A percentile compares a stretch with the other conserved stretches of the same genome.
Conservation (phyloP, 345 rosid species). For the Camelina neglecta region DNA sequence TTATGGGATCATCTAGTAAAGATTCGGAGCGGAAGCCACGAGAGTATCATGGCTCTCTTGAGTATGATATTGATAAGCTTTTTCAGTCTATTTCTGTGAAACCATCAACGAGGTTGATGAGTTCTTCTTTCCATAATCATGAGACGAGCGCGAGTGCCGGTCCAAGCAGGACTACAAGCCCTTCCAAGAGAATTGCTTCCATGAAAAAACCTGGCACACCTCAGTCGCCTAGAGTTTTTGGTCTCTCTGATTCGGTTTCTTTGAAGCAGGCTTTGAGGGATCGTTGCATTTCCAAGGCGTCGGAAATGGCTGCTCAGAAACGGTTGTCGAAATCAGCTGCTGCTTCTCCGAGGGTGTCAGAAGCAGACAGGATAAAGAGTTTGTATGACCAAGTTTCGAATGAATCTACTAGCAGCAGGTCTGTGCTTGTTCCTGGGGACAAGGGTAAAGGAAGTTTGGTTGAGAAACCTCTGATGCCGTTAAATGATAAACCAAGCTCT, state of each 20-base stretch:
- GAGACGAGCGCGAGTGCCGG: conserved; percentile 52
- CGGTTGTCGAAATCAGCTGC: conserved; percentile 61
- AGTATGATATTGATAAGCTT: conserved; percentile 86
- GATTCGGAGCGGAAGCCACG: conserved; percentile 55
- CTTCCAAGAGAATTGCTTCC: conserved; percentile 53
- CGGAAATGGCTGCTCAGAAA: conserved; percentile 96
- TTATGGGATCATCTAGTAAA: conserved; percentile 54
- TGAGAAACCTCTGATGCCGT: conserved; percentile 57
- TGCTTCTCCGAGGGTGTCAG: conserved; percentile 67
- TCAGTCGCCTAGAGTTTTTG: conserved; percentile 63
- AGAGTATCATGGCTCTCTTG: conserved; percentile 68
- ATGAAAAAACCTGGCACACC: conserved; percentile 79
- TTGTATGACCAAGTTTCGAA: conserved; percentile 70
- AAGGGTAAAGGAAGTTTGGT: conserved; percentile 58
- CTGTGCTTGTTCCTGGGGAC: conserved; percentile 45
- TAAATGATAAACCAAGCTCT: conserved; percentile 53
- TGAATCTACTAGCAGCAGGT: conserved; percentile 52
- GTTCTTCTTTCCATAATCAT: conserved; percentile 49
- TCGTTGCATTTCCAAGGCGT: conserved; percentile 90
- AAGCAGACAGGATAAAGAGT: conserved; percentile 87
- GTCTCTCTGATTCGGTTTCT: conserved; percentile 72
- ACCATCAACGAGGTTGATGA: conserved; percentile 57
- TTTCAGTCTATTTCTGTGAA: conserved; percentile 75
- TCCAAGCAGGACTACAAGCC: conserved; percentile 62
- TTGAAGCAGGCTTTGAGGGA: conserved; percentile 95